Conservation (phyloP, 2,329 filamentous ascomycete genomes). For the Neofusicoccum kwambonambiense region DNA sequence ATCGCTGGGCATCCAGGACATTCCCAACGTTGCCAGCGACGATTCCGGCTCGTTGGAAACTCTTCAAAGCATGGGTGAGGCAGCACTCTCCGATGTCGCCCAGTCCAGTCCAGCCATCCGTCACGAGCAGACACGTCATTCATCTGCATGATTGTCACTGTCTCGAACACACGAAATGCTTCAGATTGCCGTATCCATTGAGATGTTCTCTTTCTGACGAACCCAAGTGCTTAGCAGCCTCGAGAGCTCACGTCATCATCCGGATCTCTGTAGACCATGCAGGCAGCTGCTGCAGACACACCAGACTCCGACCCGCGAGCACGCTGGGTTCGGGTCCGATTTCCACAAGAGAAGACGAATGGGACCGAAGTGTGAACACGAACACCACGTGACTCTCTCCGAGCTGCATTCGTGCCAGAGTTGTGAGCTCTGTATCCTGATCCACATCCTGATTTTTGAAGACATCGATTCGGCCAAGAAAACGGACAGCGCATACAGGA, state of each 20-base stretch:
- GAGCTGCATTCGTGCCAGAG: background rate
- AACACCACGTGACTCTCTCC: background rate
- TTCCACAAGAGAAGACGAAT: background rate
- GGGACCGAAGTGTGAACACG: background rate
- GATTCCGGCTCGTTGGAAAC: background rate
- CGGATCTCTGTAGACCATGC: background rate
- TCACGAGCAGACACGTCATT: no score
- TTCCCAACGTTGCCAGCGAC: background rate
- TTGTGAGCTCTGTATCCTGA: background rate
- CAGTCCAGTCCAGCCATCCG: background rate
- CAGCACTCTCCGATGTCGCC: background rate
- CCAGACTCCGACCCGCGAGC: background rate
- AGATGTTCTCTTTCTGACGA: background rate
- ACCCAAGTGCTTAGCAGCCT: background rate
- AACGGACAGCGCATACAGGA: background rate
- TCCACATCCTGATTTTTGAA: background rate
- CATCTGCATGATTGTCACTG: no score
- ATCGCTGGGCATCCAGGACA: background rate
- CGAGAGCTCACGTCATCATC: background rate
- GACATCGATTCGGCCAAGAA: background rate
- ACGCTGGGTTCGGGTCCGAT: background rate
- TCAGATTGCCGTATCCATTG: no score
- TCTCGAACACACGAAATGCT: no score
- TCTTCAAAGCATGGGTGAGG: background rate
- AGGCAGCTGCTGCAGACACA: background rate